Evolutionary conservation across 345 rosid genomes (phyloP).

Genomic region (Lumnitzera racemosa): DNA sequence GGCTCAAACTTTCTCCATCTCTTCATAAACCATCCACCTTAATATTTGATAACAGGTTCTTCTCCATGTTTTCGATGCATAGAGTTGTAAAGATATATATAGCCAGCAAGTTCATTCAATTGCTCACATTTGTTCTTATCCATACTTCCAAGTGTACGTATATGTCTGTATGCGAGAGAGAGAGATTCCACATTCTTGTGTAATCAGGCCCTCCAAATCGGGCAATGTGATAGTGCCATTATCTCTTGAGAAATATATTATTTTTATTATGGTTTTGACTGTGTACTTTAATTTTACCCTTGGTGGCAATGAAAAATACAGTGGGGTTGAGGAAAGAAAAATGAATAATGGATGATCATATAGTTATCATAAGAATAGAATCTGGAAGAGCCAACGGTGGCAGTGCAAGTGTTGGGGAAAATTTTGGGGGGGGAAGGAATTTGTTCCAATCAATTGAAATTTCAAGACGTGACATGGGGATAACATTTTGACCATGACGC

Average conservation of each 20-base stretch:
- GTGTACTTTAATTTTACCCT: too few relatives aligned
- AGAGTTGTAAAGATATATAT: not conserved
- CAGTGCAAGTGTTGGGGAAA: not conserved
- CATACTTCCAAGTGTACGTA: not conserved
- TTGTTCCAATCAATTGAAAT: constrained; percentile 1
- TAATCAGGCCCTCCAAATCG: too few relatives aligned
- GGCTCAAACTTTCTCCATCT: constrained; percentile 17
- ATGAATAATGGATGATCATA: too few relatives aligned
- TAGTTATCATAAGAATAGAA: too few relatives aligned
- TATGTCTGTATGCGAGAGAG: too few relatives aligned
- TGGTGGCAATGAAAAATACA: too few relatives aligned
- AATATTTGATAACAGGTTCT: not conserved
- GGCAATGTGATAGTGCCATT: too few relatives aligned
- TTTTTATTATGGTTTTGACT: too few relatives aligned
- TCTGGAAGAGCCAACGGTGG: too few relatives aligned
- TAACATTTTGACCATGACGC: not conserved
- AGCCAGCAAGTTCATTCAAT: not conserved
- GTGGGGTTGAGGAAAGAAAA: too few relatives aligned
- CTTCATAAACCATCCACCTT: not conserved
- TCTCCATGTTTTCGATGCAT: not conserved
- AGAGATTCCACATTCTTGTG: too few relatives aligned
- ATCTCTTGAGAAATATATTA: too few relatives aligned
- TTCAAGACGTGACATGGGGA: not conserved
- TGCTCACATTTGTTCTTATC: not conserved
- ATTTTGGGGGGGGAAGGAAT: not conserved